These are phyloP conservation scores for Beauveria medogensis DNA, from an alignment of 2,329 filamentous ascomycete species.

Conservation along the genomic window DNA sequence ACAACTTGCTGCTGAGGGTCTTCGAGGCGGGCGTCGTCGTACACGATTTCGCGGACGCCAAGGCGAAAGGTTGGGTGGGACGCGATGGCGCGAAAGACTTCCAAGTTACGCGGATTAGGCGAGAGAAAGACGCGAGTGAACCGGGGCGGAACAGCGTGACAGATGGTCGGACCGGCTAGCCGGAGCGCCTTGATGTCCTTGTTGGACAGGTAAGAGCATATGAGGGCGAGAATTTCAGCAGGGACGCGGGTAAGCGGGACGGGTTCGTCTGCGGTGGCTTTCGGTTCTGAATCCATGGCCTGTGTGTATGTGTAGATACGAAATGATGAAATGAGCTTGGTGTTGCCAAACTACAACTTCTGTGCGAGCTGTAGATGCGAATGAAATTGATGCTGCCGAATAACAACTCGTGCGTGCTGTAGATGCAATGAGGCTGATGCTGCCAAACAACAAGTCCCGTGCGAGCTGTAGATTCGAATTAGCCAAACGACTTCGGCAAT, in stretches of 20 bases:
- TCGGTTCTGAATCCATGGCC: not conserved
- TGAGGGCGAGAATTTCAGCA: not conserved
- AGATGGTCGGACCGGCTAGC: not conserved
- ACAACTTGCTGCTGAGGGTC: not conserved
- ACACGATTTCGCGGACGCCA: conserved; percentile 30
- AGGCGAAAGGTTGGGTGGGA: conserved; percentile 25
- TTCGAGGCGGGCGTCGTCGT: conserved; percentile 23
- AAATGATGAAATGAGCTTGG: not conserved
- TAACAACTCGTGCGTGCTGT: too few relatives aligned
- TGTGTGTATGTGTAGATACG: not conserved
- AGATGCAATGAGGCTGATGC: too few relatives aligned
- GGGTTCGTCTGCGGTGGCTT: not conserved
- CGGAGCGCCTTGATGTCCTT: conserved; percentile 2
- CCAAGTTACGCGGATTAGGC: conserved; percentile 29
- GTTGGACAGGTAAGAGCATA: not conserved
- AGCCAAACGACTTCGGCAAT: too few relatives aligned
- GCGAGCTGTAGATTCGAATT: too few relatives aligned
- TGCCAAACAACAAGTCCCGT: too few relatives aligned
- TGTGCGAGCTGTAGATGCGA: too few relatives aligned
- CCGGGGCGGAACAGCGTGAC: not conserved
- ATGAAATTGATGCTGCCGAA: not conserved
- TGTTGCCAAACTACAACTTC: not conserved
- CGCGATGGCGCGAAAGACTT: conserved; percentile 28
- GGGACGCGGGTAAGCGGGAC: not conserved
- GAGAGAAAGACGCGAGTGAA: conserved; percentile 29